phyloP scores from a whole-genome alignment of 2,329 filamentous ascomycete genomes.

The Cryphonectria parasitica region DNA sequence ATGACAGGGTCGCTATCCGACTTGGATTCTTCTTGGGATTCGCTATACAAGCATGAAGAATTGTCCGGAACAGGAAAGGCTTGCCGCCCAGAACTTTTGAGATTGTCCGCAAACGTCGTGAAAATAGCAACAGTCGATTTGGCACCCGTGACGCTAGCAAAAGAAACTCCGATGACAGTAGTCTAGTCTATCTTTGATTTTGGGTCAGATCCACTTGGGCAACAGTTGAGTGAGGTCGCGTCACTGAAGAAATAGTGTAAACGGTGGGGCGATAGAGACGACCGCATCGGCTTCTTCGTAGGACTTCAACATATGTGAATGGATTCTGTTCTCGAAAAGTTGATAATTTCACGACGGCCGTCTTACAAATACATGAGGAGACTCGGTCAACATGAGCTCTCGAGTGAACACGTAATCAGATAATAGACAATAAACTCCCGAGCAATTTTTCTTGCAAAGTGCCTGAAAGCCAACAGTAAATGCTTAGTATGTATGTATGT shows the following conservation, averaged over 20 bases:
- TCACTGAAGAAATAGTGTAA: background rate
- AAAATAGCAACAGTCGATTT: background rate
- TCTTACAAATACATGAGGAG: too few species aligned
- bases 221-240: background rate
- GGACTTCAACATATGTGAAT: background rate
- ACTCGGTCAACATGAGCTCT: background rate
- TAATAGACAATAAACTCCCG: too few species aligned
- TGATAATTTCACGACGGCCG: background rate
- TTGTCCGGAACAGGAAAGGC: background rate
- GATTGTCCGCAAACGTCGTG: background rate
- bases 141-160: background rate
- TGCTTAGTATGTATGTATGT: too few species aligned
- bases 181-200: background rate
- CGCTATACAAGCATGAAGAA: background rate
- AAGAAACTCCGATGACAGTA: background rate
- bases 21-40: background rate
- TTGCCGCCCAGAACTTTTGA: background rate
- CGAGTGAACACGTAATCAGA: background rate
- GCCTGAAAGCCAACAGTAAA: too few species aligned
- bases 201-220: background rate
- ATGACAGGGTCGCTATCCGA: background rate
- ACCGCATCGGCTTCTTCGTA: background rate
- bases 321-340: background rate
- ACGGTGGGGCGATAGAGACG: background rate
- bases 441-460: too few species aligned